Percentiles rank a stretch among this genome's conserved stretches.
These are phyloP conservation scores for Zizania latifolia DNA, from an alignment of 176 grass and related monocot genomes.

Conservation along the genomic window DNA sequence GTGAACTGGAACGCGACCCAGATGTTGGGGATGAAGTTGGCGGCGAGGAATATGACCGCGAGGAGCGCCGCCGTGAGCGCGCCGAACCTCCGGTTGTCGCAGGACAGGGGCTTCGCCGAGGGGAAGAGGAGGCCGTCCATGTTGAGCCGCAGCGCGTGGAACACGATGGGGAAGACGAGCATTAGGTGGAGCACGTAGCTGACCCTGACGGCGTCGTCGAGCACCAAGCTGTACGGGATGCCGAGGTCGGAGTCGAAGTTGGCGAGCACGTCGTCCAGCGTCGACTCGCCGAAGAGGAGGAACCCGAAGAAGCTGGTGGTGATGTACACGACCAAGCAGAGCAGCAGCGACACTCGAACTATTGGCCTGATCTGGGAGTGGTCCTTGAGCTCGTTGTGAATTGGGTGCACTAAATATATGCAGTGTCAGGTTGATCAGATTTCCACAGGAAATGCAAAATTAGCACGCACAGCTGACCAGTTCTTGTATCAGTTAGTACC, in stretches of 20 bases:
- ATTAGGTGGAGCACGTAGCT: slow-evolving; percentile 71
- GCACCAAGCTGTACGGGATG: slow-evolving; percentile 68
- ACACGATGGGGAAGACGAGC: slow-evolving; percentile 80
- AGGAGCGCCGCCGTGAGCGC: slow-evolving; percentile 35
- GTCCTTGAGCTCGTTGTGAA: slow-evolving; percentile 71
- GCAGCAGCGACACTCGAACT: slow-evolving; percentile 49
- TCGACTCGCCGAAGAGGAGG: slow-evolving; percentile 53
- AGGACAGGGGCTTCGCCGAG: slow-evolving; percentile 32
- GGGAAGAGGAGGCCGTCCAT: slow-evolving; percentile 67
- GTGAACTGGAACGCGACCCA: slow-evolving; percentile 97
- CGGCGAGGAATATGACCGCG: slow-evolving; percentile 47
- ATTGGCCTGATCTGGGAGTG: slow-evolving; percentile 68
- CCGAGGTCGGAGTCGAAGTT: slow-evolving; percentile 93
- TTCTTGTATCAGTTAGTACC: slow-evolving; percentile 28
- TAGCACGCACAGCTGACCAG: too few relatives aligned
- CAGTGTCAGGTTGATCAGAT: neutral
- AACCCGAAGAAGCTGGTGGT: slow-evolving; percentile 89
- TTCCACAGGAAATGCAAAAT: neutral
- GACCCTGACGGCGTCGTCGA: slow-evolving; percentile 58
- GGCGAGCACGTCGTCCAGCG: slow-evolving; percentile 80
- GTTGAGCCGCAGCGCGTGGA: slow-evolving; percentile 64
- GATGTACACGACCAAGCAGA: slow-evolving; percentile 70
- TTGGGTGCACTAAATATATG: slow-evolving; percentile 68
- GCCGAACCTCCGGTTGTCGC: slow-evolving; percentile 47
- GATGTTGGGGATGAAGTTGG: slow-evolving; percentile 67